Evolutionary conservation across 352 stramenopile genomes (phyloP).

Genomic region (Thalassiosira pacifica): DNA sequence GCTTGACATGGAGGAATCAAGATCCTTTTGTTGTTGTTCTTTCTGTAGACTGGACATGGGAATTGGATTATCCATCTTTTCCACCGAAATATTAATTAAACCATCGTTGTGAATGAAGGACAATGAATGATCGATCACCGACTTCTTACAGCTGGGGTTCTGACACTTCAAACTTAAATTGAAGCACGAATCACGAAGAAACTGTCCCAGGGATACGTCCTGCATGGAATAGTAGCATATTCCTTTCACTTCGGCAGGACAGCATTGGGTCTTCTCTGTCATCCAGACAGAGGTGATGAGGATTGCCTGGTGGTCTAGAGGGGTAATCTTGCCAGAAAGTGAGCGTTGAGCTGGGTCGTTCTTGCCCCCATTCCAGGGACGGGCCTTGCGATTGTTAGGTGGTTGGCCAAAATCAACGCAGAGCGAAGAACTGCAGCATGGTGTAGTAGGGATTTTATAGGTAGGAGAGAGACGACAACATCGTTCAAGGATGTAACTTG

Average conservation of each 20-base stretch:
- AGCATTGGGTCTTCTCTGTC: constrained; percentile 87
- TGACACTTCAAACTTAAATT: constrained; percentile 86
- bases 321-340: constrained; percentile 79
- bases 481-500: constrained; percentile 93
- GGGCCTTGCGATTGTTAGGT: constrained; percentile 74
- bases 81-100: constrained; percentile 87
- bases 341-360: constrained; percentile 77
- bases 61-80: constrained; percentile 84
- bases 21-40: constrained; percentile 51
- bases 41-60: constrained; percentile 68
- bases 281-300: constrained; percentile 89
- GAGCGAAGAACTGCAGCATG: constrained; percentile 76
- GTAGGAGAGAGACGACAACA: constrained; percentile 82
- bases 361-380: constrained; percentile 84
- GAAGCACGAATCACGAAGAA: constrained; percentile 89
- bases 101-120: constrained; percentile 89
- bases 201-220: constrained; percentile 89
- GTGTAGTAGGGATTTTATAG: constrained; percentile 70
- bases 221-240: constrained; percentile 89
- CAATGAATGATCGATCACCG: constrained; percentile 86
- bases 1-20: constrained; percentile 33
- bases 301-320: constrained; percentile 88
- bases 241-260: constrained; percentile 88
- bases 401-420: constrained; percentile 84
- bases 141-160: constrained; percentile 87